These are phyloP conservation scores for Elsinoe batatas DNA, from an alignment of 2,329 filamentous ascomycete species.

Conservation along the genomic window DNA sequence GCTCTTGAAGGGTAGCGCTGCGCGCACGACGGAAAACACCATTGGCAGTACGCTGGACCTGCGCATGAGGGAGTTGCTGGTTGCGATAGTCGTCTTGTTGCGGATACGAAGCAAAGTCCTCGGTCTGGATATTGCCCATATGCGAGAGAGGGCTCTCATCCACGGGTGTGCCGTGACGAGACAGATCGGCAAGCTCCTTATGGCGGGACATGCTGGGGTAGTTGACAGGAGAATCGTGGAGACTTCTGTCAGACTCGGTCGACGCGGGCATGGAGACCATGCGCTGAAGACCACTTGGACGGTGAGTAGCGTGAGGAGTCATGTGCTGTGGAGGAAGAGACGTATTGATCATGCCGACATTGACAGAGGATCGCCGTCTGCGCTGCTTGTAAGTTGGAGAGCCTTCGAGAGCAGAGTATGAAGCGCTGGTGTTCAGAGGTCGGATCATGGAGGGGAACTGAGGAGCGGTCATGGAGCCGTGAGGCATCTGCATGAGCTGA, in stretches of 20 bases:
- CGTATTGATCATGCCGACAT: constrained; percentile 53
- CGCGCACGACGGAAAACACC: constrained; percentile 80
- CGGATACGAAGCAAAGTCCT: constrained; percentile 55
- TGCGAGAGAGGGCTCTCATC: constrained; percentile 42
- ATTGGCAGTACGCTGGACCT: constrained; percentile 50
- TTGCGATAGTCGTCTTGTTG: constrained; percentile 37
- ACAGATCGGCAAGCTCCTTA: constrained; percentile 72
- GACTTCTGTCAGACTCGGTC: constrained; percentile 55
- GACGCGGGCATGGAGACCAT: constrained; percentile 82
- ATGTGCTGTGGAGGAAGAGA: constrained; percentile 23
- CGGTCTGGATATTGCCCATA: constrained; percentile 53
- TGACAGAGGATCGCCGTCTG: constrained; percentile 84
- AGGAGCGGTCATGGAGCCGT: constrained; percentile 69
- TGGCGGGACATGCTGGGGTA: constrained; percentile 57
- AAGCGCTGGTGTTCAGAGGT: constrained; percentile 62
- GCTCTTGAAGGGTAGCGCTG: constrained; percentile 92
- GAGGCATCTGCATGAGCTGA: constrained; percentile 82
- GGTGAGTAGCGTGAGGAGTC: constrained; percentile 51
- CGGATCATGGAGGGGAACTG: constrained; percentile 66
- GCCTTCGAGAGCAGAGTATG: constrained; percentile 85
- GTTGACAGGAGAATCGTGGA: constrained; percentile 69
- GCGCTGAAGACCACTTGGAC: constrained; percentile 80
- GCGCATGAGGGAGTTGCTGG: constrained; percentile 46
- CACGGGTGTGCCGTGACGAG: constrained; percentile 85
- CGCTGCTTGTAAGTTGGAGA: constrained; percentile 98